Evolutionary conservation across 2,329 filamentous ascomycete genomes (phyloP), one percentile per base, ranked within the genome.

Genomic region (Colletotrichum caudatum): DNA sequence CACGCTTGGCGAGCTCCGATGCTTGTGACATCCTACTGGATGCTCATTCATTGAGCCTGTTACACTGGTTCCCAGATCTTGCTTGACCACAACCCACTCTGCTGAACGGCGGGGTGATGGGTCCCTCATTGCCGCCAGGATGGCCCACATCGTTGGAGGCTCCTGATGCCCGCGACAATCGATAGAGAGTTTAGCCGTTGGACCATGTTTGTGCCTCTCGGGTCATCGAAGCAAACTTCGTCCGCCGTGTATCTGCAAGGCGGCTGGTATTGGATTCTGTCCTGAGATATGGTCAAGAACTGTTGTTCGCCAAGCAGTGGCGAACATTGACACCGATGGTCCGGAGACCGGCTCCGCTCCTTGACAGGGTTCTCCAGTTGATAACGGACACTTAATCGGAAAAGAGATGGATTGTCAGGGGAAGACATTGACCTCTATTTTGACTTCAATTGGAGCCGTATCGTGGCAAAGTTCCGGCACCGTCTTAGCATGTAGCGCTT

Each of bases 331-430:
- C 35, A 59, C 66, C 66, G 23, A 65, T 35, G 50, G 53, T 44
- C 26, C 29, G 53, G 61, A 53, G 44, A 58, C 39, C 41, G 35
- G 53, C 61, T 11, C 8, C 33, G 53, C 46, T 69, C 53, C 23
- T 58, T 44, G n/a, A 37, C 53, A 69, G 53, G 61, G 53, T 58
- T 53, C 61, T 65, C 20, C 53, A 29, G 26, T 11, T 41, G 33
- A 26, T n/a, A 16, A 51, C 35, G 53, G 26, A 7, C 26, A n/a
- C 33, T 53, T 59, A 1, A 29, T 51, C 26, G 18, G 44, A 44
- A 65, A 51, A 9, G 29, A 54, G 61, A 23, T 35, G 51, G 66
- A 44, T 51, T 61, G 35, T 35, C 33, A 33, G 29, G 14, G 53
- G 35, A 26, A 18, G 23, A 37, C 35, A 20, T 33, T 20, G 29